Evolutionary conservation across 768 basidiomycete species (phyloP).

Genomic region (Termitomyces sp.): DNA sequence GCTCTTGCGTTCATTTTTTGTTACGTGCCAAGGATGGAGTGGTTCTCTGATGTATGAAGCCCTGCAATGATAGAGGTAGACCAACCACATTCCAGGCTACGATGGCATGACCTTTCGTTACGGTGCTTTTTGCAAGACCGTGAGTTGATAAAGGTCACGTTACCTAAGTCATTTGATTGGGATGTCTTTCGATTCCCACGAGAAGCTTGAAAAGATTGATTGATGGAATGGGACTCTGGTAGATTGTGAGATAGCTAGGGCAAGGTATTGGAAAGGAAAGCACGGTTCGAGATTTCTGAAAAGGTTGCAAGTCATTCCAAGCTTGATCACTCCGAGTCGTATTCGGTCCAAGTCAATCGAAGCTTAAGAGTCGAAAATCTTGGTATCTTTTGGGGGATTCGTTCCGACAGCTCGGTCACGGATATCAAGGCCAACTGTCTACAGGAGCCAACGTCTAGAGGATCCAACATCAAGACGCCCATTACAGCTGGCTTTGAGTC

Average conservation of each 20-base stretch:
- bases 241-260: too few relatives aligned
- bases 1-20: not conserved
- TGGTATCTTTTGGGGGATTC: not conserved
- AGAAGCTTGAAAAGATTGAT: not conserved
- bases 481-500: not conserved
- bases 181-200: too few relatives aligned
- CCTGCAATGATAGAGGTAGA: too few relatives aligned
- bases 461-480: not conserved
- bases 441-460: too few relatives aligned
- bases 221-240: too few relatives aligned
- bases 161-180: too few relatives aligned
- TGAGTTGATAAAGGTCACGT: too few relatives aligned
- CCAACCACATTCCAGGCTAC: not conserved
- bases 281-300: not conserved
- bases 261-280: not conserved
- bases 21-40: not conserved
- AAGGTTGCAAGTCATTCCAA: not conserved
- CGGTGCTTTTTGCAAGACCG: not conserved
- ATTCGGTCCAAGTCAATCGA: not conserved
- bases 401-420: too few relatives aligned
- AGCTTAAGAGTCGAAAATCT: not conserved
- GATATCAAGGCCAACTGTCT: too few relatives aligned
- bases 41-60: not conserved
- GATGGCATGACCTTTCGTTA: not conserved
- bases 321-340: not conserved